These are phyloP conservation scores for Geranomyces variabilis DNA, from an alignment of 192 early-diverging fungal genomes.

Conservation along the genomic window DNA sequence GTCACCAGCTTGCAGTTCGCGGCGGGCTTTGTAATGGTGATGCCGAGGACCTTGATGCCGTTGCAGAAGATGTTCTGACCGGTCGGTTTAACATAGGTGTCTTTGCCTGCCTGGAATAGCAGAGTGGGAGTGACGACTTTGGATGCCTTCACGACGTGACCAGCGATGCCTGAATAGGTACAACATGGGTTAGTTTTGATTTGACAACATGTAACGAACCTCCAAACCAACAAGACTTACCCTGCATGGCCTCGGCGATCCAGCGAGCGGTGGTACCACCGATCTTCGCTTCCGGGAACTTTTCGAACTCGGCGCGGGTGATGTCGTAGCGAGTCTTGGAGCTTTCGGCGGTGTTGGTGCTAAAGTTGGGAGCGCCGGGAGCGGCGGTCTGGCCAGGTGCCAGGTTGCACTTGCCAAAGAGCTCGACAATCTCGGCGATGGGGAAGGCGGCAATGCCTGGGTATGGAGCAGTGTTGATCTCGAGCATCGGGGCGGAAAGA, in stretches of 20 bases:
- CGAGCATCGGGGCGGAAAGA: constrained; percentile 1
- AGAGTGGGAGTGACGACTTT: neutral
- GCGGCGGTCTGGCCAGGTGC: constrained; percentile 6
- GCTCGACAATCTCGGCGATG: constrained; percentile 10
- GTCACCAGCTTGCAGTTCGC: neutral
- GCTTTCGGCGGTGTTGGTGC: neutral
- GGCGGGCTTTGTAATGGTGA: constrained; percentile 2
- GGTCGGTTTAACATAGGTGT: neutral
- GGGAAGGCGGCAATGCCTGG: constrained; percentile 11
- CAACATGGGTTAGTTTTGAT: too few species aligned
- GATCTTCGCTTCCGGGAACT: neutral
- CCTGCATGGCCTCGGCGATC: constrained; percentile 7
- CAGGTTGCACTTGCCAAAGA: neutral
- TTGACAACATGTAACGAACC: too few species aligned
- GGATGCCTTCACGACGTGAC: neutral
- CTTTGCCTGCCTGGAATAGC: constrained; percentile 2
- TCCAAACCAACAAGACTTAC: too few species aligned
- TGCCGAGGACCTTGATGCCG: constrained; percentile 15
- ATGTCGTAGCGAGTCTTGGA: neutral
- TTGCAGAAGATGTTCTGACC: constrained; percentile 12
- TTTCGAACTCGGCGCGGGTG: neutral
- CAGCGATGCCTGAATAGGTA: neutral
- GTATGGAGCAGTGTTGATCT: constrained; percentile 9
- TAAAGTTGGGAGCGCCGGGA: neutral
- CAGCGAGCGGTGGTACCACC: constrained; percentile 14